Percentiles rank a stretch among this genome's conserved stretches.
These are phyloP conservation scores for Metschnikowia peoriensis DNA, from an alignment of 805 yeast species.

Conservation along the genomic window DNA sequence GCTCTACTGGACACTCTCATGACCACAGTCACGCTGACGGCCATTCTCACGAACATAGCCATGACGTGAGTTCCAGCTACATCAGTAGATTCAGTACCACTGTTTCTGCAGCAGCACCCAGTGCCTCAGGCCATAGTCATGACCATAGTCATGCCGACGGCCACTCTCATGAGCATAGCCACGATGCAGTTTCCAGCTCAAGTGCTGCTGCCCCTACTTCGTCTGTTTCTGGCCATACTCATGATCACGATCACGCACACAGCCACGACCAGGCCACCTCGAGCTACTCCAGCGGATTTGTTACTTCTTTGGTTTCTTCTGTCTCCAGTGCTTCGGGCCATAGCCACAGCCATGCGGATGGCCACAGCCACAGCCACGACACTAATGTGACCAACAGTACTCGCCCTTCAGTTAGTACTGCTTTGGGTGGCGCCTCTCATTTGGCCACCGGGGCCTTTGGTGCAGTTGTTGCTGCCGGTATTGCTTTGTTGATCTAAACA, in stretches of 20 bases:
- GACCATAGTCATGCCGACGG: not conserved
- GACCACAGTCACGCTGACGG: not conserved
- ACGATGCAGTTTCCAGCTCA: not conserved
- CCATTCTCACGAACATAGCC: not conserved
- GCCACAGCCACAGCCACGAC: not conserved
- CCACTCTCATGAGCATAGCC: not conserved
- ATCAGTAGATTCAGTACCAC: not conserved
- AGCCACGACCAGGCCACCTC: not conserved
- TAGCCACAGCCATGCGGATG: not conserved
- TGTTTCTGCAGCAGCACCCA: not conserved
- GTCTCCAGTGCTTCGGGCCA: not conserved
- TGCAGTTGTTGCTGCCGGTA: not conserved
- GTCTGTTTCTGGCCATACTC: not conserved
- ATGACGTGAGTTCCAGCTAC: not conserved
- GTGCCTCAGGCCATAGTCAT: not conserved
- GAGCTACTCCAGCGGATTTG: not conserved
- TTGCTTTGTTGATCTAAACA: not conserved
- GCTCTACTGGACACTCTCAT: not conserved
- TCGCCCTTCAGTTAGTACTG: not conserved
- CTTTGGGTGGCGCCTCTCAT: not conserved
- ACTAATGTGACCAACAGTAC: not conserved
- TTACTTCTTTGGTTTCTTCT: not conserved
- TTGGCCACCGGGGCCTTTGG: not conserved
- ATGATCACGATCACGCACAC: not conserved
- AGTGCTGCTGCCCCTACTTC: not conserved